These are phyloP conservation scores for Ilex asprella DNA, from an alignment of 257 asterid genomes.

Conservation along the genomic window DNA sequence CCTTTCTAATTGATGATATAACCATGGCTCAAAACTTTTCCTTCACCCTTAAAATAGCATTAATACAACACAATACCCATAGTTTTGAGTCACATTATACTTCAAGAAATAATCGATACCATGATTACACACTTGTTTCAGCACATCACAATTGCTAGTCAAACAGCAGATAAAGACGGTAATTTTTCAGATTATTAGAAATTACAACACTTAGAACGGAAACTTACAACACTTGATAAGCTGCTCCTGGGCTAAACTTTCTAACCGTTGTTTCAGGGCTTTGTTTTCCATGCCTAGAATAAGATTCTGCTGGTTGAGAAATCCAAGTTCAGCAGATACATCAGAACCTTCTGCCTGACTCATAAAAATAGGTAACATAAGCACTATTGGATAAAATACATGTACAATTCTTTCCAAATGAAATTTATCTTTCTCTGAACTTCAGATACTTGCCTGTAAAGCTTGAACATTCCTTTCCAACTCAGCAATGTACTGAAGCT, in stretches of 20 bases:
- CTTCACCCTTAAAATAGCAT: too few relatives aligned
- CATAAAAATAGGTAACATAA: constrained; percentile 10
- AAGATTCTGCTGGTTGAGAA: constrained; percentile 80
- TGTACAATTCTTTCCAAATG: not conserved
- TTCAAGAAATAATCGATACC: too few relatives aligned
- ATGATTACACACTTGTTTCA: too few relatives aligned
- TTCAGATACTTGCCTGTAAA: constrained; percentile 63
- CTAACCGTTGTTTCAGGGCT: constrained; percentile 84
- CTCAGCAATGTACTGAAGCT: constrained; percentile 91
- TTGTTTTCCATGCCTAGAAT: constrained; percentile 90
- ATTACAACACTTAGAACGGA: not conserved
- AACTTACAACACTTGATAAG: constrained; percentile 75
- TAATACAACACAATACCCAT: too few relatives aligned
- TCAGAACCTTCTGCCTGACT: constrained; percentile 82
- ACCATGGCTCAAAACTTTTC: too few relatives aligned
- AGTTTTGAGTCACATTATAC: too few relatives aligned
- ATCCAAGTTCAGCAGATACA: constrained; percentile 86
- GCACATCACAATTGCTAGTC: too few relatives aligned
- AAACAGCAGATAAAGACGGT: too few relatives aligned
- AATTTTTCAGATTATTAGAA: too few relatives aligned
- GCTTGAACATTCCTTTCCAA: constrained; percentile 91
- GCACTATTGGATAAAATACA: not conserved
- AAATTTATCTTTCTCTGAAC: constrained; percentile 6
- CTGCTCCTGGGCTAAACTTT: constrained; percentile 83
- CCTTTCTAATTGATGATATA: too few relatives aligned